Conservation (phyloP, 2,329 filamentous ascomycete genomes). For the Cryphonectria nitschkei region DNA sequence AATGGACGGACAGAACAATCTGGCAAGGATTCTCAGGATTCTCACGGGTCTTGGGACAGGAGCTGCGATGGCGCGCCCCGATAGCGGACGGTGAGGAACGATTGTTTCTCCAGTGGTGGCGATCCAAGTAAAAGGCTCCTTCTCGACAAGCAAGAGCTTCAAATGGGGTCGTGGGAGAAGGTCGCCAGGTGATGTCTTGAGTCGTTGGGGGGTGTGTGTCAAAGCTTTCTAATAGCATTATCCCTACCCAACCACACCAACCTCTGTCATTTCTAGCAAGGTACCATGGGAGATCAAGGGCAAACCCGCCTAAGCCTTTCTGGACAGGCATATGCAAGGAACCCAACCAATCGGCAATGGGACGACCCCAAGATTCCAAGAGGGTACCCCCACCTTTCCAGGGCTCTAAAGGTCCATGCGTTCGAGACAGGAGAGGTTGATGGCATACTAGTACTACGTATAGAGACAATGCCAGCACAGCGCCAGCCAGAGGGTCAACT, state of each 20-base stretch:
- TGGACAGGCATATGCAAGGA: constrained; percentile 1
- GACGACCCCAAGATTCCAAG: not conserved
- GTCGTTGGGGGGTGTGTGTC: not conserved
- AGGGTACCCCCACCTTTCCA: not conserved
- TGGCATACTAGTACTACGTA: not conserved
- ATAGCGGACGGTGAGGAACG: too few relatives aligned
- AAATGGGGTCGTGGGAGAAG: not conserved
- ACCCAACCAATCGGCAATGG: constrained; percentile 5
- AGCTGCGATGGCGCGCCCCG: not conserved
- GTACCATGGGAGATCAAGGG: not conserved
- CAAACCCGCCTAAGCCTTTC: constrained; percentile 7
- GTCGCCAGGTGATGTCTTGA: not conserved
- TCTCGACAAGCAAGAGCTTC: not conserved
- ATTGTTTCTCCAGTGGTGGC: not conserved
- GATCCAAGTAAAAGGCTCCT: not conserved
- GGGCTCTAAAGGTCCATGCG: not conserved
- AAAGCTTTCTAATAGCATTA: not conserved
- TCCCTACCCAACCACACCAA: constrained; percentile 5
- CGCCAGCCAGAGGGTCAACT: not conserved
- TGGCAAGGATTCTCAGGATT: not conserved
- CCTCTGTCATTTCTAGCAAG: not conserved
- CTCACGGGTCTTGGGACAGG: not conserved
- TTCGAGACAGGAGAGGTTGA: not conserved
- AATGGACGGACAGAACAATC: not conserved
- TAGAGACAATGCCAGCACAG: not conserved